These are phyloP conservation scores for Triangularia verruculosa DNA, from an alignment of 2,329 filamentous ascomycete species.

Conservation along the genomic window DNA sequence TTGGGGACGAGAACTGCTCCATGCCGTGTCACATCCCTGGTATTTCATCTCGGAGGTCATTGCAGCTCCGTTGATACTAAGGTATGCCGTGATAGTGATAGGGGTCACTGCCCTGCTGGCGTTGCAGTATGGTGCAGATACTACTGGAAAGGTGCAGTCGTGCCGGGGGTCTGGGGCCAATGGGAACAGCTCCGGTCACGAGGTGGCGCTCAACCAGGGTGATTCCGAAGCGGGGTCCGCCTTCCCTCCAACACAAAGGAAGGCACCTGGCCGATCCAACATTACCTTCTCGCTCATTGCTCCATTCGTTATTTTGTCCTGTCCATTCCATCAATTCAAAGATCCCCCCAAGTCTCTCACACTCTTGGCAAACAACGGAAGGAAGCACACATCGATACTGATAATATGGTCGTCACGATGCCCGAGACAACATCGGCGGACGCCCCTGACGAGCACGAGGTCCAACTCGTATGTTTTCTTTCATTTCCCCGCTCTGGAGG, in stretches of 20 bases:
- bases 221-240: not conserved
- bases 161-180: not conserved
- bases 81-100: not conserved
- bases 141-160: not conserved
- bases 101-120: not conserved
- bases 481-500: not conserved
- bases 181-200: not conserved
- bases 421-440: not conserved
- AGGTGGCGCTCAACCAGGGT: not conserved
- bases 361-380: not conserved
- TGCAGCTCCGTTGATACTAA: not conserved
- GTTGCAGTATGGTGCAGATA: not conserved
- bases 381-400: not conserved
- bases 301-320: not conserved
- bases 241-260: not conserved
- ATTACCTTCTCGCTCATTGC: not conserved
- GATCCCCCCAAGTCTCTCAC: not conserved
- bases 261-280: not conserved
- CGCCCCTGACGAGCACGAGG: not conserved
- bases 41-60: not conserved
- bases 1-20: not conserved
- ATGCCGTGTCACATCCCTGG: not conserved
- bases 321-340: not conserved
- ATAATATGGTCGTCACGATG: not conserved
- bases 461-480: not conserved